Evolutionary conservation across 805 yeast genomes (phyloP).

Genomic region (Nadsonia fulvescens): DNA sequence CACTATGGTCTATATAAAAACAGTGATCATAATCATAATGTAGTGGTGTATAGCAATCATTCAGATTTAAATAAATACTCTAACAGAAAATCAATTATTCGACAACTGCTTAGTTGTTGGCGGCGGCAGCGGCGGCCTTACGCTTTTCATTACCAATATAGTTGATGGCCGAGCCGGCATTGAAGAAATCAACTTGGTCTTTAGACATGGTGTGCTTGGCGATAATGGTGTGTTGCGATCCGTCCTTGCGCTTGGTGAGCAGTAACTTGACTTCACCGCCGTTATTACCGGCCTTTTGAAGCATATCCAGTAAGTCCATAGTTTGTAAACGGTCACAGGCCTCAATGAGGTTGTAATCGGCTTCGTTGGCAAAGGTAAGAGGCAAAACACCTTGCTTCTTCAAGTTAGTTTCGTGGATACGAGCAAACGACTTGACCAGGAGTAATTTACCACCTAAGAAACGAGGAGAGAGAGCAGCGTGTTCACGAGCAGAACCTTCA

Average conservation of each 20-base stretch:
- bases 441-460: slow-evolving; percentile 84
- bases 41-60: too few species aligned
- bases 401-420: slow-evolving; percentile 95
- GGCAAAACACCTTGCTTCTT: slow-evolving; percentile 98
- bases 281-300: slow-evolving; percentile 67
- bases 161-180: slow-evolving; percentile 94
- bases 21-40: too few species aligned
- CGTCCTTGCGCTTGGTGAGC: slow-evolving; percentile 52
- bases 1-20: too few species aligned
- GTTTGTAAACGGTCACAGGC: slow-evolving; percentile 71
- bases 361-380: slow-evolving; percentile 74
- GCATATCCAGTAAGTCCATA: slow-evolving; percentile 52
- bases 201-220: slow-evolving; percentile 92
- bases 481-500: slow-evolving; percentile 98
- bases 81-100: slow-evolving; percentile 5
- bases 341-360: slow-evolving; percentile 66
- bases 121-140: slow-evolving; percentile 8
- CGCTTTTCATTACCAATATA: slow-evolving; percentile 60
- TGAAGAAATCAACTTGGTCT: slow-evolving; percentile 91
- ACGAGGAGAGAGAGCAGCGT: slow-evolving; percentile 91
- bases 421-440: slow-evolving; percentile 86
- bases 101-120: slow-evolving; percentile 3
- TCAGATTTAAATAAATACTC: too few species aligned
- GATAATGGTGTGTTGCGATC: slow-evolving; percentile 48
- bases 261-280: slow-evolving; percentile 63